Evolutionary conservation across 2,329 filamentous ascomycete genomes (phyloP).

Genomic region (Nigrospora osmanthi): DNA sequence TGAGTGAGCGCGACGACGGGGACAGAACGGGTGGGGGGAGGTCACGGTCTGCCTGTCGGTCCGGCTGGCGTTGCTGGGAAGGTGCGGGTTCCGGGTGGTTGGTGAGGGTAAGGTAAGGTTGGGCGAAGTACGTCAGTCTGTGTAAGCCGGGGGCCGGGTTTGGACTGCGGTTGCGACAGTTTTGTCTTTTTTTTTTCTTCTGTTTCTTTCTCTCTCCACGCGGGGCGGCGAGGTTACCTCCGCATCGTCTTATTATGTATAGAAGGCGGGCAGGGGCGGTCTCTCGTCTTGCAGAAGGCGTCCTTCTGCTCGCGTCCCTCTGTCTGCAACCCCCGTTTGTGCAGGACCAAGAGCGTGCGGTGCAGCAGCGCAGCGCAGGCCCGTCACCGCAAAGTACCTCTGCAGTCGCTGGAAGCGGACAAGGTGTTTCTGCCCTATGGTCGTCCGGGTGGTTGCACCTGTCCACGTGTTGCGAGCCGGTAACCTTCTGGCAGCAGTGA

Average conservation of each 20-base stretch:
- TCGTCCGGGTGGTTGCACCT: constrained; percentile 6
- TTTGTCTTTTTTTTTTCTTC: neutral
- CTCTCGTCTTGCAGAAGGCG: neutral
- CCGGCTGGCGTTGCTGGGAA: neutral
- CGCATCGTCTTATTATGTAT: constrained; percentile 5
- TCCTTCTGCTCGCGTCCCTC: neutral
- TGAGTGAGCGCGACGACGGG: neutral
- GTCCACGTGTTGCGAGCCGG: constrained; percentile 6
- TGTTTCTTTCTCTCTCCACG: neutral
- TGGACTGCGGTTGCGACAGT: neutral
- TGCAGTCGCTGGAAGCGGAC: constrained; percentile 4
- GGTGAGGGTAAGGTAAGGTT: constrained; percentile 2
- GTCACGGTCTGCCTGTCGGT: neutral
- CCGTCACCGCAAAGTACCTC: neutral
- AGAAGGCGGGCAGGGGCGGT: neutral
- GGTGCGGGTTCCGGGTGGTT: neutral
- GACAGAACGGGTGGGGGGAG: neutral
- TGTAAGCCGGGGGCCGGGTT: neutral
- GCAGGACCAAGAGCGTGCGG: neutral
- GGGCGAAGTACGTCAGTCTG: constrained; percentile 1
- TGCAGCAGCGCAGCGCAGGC: neutral
- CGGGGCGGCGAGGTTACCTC: constrained; percentile 1
- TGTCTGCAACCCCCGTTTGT: neutral
- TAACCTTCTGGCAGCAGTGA: neutral
- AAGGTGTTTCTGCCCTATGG: constrained; percentile 2